These are phyloP conservation scores for Collybiopsis luxurians DNA, from an alignment of 768 basidiomycete species.

Conservation along the genomic window DNA sequence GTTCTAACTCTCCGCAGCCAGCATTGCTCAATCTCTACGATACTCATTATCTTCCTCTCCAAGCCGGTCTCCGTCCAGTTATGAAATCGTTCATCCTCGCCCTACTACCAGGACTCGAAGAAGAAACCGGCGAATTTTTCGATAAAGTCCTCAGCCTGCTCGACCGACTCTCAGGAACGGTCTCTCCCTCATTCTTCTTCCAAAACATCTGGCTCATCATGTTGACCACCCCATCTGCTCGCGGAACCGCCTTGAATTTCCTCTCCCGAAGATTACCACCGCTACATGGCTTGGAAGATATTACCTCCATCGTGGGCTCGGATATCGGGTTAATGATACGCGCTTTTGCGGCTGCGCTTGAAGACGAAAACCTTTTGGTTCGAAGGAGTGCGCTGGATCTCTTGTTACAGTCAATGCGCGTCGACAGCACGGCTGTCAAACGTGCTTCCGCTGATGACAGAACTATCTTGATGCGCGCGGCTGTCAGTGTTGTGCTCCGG, in stretches of 20 bases:
- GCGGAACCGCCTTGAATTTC: slow-evolving; percentile 86
- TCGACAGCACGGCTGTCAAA: slow-evolving; percentile 70
- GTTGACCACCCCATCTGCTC: slow-evolving; percentile 82
- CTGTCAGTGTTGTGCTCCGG: slow-evolving; percentile 85
- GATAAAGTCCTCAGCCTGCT: slow-evolving; percentile 85
- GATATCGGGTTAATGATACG: slow-evolving; percentile 95
- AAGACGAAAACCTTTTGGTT: slow-evolving; percentile 91
- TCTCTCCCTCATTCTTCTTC: slow-evolving; percentile 87
- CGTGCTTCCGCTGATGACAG: slow-evolving; percentile 72
- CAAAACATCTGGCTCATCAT: slow-evolving; percentile 95
- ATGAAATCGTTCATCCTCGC: slow-evolving; percentile 96
- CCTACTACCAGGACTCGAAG: slow-evolving; percentile 91
- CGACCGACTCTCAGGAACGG: slow-evolving; percentile 78
- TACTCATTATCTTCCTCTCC: slow-evolving; percentile 85
- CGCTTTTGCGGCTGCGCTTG: slow-evolving; percentile 86
- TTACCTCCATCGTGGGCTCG: slow-evolving; percentile 70
- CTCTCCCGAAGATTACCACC: slow-evolving; percentile 77
- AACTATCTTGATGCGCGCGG: slow-evolving; percentile 81
- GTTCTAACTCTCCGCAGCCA: slow-evolving; percentile 47
- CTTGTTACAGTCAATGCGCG: slow-evolving; percentile 68
- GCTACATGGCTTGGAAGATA: slow-evolving; percentile 69
- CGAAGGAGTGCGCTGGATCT: slow-evolving; percentile 84
- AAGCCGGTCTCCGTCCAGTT: slow-evolving; percentile 75
- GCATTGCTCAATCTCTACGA: slow-evolving; percentile 90
- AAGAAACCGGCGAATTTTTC: slow-evolving; percentile 97